Conservation (phyloP, 1,284 basidiomycete genomes). For the Malassezia caprae region DNA sequence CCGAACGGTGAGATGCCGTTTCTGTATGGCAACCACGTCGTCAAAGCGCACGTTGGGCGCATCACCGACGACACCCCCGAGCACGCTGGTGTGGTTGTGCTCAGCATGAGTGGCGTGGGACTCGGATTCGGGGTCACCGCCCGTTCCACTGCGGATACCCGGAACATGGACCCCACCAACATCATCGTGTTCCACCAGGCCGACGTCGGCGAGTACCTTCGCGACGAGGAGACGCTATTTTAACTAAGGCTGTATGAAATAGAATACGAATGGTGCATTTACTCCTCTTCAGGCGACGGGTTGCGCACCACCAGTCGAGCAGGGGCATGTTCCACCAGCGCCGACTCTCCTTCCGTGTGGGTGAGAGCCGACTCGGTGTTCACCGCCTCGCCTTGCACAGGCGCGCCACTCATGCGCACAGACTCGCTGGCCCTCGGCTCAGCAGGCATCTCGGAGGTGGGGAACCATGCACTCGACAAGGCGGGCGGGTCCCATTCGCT, state of each 20-base stretch:
- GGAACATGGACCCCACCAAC: slow-evolving; percentile 93
- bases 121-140: slow-evolving; percentile 97
- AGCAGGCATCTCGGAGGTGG: background rate
- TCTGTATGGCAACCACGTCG: slow-evolving; percentile 94
- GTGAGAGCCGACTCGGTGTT: background rate
- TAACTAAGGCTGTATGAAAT: slow-evolving; percentile 15
- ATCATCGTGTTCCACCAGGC: slow-evolving; percentile 99
- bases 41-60: slow-evolving; percentile 95
- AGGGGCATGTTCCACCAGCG: slow-evolving; percentile 3
- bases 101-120: slow-evolving; percentile 81
- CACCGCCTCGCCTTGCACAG: background rate
- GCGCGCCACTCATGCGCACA: background rate
- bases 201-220: slow-evolving; percentile 45
- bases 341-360: background rate
- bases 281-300: slow-evolving; percentile 12
- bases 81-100: slow-evolving; percentile 94
- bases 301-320: slow-evolving; percentile 12
- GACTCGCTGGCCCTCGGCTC: background rate
- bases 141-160: slow-evolving; percentile 83
- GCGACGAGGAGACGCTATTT: slow-evolving; percentile 43
- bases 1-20: slow-evolving; percentile 99
- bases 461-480: slow-evolving; percentile 17
- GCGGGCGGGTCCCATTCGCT: slow-evolving; percentile 19
- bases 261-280: background rate
- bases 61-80: slow-evolving; percentile 99